Conservation (phyloP, 495 filamentous ascomycete genomes). For the Daldinia decipiens region DNA sequence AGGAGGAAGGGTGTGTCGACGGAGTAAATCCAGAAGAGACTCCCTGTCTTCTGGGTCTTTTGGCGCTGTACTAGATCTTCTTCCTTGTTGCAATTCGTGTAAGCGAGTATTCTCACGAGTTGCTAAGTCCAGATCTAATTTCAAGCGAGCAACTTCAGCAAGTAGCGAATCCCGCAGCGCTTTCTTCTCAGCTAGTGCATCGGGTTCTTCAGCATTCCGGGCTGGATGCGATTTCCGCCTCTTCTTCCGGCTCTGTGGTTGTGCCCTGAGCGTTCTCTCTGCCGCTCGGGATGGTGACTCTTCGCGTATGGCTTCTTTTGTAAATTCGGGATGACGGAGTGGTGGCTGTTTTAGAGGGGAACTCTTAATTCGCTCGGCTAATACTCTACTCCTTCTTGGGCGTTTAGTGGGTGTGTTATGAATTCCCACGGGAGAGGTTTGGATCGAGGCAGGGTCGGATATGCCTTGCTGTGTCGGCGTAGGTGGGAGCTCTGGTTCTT, state of each 20-base stretch:
- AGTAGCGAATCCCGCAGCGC: constrained; percentile 51
- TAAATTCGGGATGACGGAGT: constrained; percentile 33
- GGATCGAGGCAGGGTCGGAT: constrained; percentile 60
- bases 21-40: constrained; percentile 52
- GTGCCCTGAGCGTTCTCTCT: constrained; percentile 18
- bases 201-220: constrained; percentile 51
- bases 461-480: constrained; percentile 72
- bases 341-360: constrained; percentile 60
- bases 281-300: constrained; percentile 20
- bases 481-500: constrained; percentile 76
- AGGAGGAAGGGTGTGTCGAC: constrained; percentile 52
- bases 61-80: neutral
- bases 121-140: constrained; percentile 51
- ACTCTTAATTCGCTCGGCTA: constrained; percentile 55
- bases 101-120: constrained; percentile 55
- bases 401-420: constrained; percentile 63
- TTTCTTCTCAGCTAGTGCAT: constrained; percentile 55
- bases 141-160: constrained; percentile 51
- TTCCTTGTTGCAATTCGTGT: constrained; percentile 42
- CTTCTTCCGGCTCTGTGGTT: constrained; percentile 38
- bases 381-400: constrained; percentile 50
- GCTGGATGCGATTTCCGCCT: constrained; percentile 42
- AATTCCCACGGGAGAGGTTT: constrained; percentile 63
- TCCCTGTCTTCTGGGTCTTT: constrained; percentile 43
- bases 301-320: constrained; percentile 9